Evolutionary conservation across 306 rosid species (phyloP).

Genomic region (Lagenaria siceraria): DNA sequence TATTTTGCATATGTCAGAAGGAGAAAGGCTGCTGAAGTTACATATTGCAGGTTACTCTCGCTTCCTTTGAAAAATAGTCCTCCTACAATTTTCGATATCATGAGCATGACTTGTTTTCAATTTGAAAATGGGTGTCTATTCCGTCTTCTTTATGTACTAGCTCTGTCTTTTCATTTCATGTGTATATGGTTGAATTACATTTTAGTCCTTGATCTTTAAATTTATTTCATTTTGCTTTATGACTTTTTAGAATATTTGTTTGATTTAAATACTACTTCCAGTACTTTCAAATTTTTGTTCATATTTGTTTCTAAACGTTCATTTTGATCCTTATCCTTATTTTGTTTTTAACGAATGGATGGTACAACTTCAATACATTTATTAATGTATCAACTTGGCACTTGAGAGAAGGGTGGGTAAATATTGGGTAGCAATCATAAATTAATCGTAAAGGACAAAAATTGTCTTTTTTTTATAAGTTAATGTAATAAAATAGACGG

Average conservation of each 20-base stretch:
- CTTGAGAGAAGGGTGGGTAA: not conserved
- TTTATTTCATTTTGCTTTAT: not conserved
- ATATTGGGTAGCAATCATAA: not conserved
- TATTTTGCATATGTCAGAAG: conserved; percentile 52
- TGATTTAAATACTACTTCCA: too few relatives aligned
- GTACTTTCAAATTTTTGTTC: too few relatives aligned
- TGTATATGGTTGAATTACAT: not conserved
- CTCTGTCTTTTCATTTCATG: not conserved
- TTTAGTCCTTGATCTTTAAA: not conserved
- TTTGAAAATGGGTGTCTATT: not conserved
- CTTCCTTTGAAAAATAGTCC: conserved; percentile 66
- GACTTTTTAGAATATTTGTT: not conserved
- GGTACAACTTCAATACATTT: not conserved
- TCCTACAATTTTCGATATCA: conserved; percentile 24
- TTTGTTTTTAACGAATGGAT: not conserved
- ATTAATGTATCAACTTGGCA: not conserved
- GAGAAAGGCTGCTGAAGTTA: conserved; percentile 50
- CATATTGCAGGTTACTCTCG: conserved; percentile 75
- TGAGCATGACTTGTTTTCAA: not conserved
- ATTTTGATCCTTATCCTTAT: not conserved
- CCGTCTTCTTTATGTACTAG: not conserved
- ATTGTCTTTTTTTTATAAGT: not conserved
- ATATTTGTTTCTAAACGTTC: not conserved
- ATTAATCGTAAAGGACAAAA: not conserved
- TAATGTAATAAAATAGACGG: not conserved